Evolutionary conservation across 768 basidiomycete species (phyloP).

Genomic region (Leucocoprinus sp.): DNA sequence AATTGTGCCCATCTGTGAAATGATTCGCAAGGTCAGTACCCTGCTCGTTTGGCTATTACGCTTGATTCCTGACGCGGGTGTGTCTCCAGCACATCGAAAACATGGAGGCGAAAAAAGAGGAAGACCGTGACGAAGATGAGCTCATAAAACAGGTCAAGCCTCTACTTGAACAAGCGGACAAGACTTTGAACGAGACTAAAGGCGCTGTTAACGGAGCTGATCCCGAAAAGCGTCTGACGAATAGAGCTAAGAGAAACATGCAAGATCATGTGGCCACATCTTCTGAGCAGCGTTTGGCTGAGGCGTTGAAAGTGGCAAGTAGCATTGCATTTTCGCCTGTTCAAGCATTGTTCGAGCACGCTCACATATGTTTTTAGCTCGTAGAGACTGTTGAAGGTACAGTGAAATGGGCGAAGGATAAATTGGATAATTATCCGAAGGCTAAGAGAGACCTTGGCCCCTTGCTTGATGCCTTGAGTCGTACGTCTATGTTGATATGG

Average conservation of each 20-base stretch:
- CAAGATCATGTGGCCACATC: slow-evolving; percentile 29
- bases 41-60: not conserved
- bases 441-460: slow-evolving; percentile 25
- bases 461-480: slow-evolving; percentile 19
- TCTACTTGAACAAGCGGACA: slow-evolving; percentile 28
- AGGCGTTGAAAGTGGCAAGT: slow-evolving; percentile 27
- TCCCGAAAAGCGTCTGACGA: slow-evolving; percentile 26
- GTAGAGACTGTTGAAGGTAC: slow-evolving; percentile 29
- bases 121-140: slow-evolving; percentile 26
- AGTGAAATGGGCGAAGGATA: slow-evolving; percentile 29
- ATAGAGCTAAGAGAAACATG: slow-evolving; percentile 26
- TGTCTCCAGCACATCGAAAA: slow-evolving; percentile 25
- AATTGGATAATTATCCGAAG: slow-evolving; percentile 28
- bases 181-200: slow-evolving; percentile 29
- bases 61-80: not conserved
- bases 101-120: slow-evolving; percentile 25
- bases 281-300: slow-evolving; percentile 30
- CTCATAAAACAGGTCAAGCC: slow-evolving; percentile 29
- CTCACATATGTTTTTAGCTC: slow-evolving; percentile 22
- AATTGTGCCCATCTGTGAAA: slow-evolving; percentile 23
- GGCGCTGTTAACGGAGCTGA: slow-evolving; percentile 29
- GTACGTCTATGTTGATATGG: slow-evolving; percentile 15
- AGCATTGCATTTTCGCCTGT: not conserved
- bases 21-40: slow-evolving; percentile 27
- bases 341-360: not conserved